phyloP scores from a whole-genome alignment of 2,329 filamentous ascomycete genomes.

The Tolypocladium amazonense region DNA sequence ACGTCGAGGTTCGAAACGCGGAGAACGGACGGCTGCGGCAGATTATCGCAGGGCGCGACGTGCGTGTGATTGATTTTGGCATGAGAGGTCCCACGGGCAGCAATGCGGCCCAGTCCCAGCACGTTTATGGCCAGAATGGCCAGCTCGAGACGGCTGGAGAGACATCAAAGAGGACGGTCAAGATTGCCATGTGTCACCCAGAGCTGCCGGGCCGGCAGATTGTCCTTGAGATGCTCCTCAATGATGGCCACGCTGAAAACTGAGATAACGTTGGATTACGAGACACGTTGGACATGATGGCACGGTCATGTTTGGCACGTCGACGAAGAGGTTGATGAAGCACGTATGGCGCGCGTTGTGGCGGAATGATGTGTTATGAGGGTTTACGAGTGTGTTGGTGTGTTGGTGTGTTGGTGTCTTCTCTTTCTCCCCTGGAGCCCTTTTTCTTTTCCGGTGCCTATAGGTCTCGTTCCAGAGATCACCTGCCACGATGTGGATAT shows the following conservation, averaged over 20 bases:
- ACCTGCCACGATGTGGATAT: not conserved
- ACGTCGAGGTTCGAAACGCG: slow-evolving; percentile 93
- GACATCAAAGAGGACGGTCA: slow-evolving; percentile 64
- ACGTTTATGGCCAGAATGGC: slow-evolving; percentile 22
- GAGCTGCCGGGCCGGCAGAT: slow-evolving; percentile 76
- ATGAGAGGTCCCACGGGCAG: slow-evolving; percentile 50
- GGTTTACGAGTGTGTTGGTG: not conserved
- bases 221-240: slow-evolving; percentile 83
- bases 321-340: not conserved
- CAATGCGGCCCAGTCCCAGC: slow-evolving; percentile 24
- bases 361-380: not conserved
- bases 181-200: slow-evolving; percentile 92
- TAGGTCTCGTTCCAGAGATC: not conserved
- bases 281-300: not conserved
- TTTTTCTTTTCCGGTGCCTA: not conserved
- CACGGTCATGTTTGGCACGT: slow-evolving; percentile 1
- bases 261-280: not conserved
- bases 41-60: slow-evolving; percentile 85
- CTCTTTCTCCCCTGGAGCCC: not conserved
- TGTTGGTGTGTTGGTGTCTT: not conserved
- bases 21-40: slow-evolving; percentile 90
- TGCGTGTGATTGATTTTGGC: slow-evolving; percentile 83
- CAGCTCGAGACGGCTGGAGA: slow-evolving; percentile 25
- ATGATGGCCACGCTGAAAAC: slow-evolving; percentile 62
- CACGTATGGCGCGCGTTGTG: not conserved